Conservation (phyloP, 441 rosid species). For the Daphne laureola region DNA sequence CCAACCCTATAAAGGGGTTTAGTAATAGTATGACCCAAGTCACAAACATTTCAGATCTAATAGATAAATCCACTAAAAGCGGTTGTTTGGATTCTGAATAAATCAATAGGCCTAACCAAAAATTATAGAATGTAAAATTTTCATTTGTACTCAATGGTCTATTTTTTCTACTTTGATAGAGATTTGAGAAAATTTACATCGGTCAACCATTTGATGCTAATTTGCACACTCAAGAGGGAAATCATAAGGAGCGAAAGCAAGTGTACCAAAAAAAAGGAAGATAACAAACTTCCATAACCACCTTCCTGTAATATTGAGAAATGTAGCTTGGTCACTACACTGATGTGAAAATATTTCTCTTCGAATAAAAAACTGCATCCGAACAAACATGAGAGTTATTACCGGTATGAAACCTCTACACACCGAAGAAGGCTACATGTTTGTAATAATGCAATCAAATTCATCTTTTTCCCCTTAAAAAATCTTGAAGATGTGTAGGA, state of each 20-base stretch:
- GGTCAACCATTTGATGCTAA: not conserved
- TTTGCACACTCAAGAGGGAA: not conserved
- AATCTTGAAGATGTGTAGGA: no score
- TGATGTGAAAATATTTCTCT: not conserved
- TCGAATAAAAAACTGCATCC: not conserved
- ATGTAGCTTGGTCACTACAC: not conserved
- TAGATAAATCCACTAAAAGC: no score
- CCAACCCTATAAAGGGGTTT: no score
- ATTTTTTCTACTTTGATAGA: not conserved
- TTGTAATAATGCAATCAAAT: no score
- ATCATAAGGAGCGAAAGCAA: constrained; percentile 4
- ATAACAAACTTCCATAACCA: constrained; percentile 3
- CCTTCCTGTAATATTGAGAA: not conserved
- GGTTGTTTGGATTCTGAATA: no score
- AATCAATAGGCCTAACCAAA: no score
- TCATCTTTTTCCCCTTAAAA: no score
- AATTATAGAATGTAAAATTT: not conserved
- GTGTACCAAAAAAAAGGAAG: not conserved
- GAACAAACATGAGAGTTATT: no score
- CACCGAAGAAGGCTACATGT: no score
- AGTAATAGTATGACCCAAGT: no score
- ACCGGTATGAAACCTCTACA: no score
- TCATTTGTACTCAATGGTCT: not conserved
- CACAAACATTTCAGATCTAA: no score
- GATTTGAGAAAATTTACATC: constrained; percentile 4